Evolutionary conservation across 2,329 filamentous ascomycete species (phyloP), one percentile per base, ranked within the genome.

Genomic region (Arthrocladium fulminans): DNA sequence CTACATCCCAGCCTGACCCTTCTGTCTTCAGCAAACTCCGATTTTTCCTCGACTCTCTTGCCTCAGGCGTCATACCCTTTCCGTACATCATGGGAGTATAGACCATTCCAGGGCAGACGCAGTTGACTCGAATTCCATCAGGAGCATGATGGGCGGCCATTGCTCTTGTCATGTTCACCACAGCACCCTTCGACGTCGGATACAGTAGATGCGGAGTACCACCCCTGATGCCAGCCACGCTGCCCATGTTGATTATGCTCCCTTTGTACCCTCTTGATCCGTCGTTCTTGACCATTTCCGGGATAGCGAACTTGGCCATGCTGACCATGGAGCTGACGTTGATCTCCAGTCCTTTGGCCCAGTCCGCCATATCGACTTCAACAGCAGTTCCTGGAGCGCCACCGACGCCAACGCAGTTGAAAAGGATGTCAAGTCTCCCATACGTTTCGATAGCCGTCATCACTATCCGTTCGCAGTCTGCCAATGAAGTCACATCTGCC

Each of bases 241-340:
- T 76, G 2, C 75, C 75, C 69, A 84, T 77, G 57, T 84, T 84
- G 55, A 83, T 68, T 50, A 82, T 77, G 34, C 63, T 69, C 5
- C 77, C 76, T 47, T 68, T 66, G 46, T 65, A 58, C 49, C 57
- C 52, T 49, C 52, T 47, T 29, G 73, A 67, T 0, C 67, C 67
- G 5, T 70, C 64, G 47, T 81, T 81, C 48, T 67, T 69, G 20
- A 55, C 53, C 80, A 84, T 84, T 2, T 66, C 73, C 0, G 80
- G 80, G 24, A 84, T 73, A 0, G 73, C 73, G 54, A 76, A 74
- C 56, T 81, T 81, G 15, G 69, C 67, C 77, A 84, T 83, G 47
- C 75, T 67, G 24, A 83, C 74, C 80, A 84, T 84, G 55, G 75
- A 80, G 3, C 72, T 73, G 3, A 84, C 76, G 56, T 84, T 84